A percentile compares a stretch with the other conserved stretches of the same genome.
These are phyloP conservation scores for Coffea humblotiana DNA, from an alignment of 305 asterid species.

Conservation along the genomic window DNA sequence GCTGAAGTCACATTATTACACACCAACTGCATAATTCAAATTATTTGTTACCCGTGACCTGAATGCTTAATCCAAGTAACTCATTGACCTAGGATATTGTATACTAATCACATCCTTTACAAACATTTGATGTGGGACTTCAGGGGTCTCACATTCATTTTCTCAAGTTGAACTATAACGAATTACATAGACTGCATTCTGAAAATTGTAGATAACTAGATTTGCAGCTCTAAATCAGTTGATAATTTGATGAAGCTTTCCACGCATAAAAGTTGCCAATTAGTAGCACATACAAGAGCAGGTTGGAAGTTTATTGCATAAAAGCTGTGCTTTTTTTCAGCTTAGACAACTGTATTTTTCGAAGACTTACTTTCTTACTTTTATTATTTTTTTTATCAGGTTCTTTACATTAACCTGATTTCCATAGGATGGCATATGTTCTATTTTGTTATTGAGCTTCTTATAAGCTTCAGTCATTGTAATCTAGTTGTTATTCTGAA, in stretches of 20 bases:
- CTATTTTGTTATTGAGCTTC: background rate
- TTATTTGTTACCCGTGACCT: too few species aligned
- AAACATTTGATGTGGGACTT: too few species aligned
- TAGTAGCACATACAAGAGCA: background rate
- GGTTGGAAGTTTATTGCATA: background rate
- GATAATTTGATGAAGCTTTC: background rate
- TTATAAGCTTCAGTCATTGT: background rate
- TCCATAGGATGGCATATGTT: background rate
- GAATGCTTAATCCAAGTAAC: too few species aligned
- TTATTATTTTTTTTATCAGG: background rate
- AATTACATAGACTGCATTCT: background rate
- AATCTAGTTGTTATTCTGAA: slow-evolving; percentile 15
- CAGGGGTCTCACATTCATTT: background rate
- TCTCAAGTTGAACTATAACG: background rate
- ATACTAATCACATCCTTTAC: too few species aligned
- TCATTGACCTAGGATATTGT: too few species aligned
- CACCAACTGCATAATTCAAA: too few species aligned
- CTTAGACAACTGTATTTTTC: background rate
- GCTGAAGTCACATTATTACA: too few species aligned
- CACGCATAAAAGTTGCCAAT: background rate
- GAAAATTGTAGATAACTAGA: background rate
- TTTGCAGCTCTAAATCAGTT: background rate
- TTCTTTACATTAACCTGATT: background rate
- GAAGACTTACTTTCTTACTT: background rate
- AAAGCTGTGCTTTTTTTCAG: background rate